Conservation (phyloP, 1,284 basidiomycete genomes). For the Rhodotorula sp. region DNA sequence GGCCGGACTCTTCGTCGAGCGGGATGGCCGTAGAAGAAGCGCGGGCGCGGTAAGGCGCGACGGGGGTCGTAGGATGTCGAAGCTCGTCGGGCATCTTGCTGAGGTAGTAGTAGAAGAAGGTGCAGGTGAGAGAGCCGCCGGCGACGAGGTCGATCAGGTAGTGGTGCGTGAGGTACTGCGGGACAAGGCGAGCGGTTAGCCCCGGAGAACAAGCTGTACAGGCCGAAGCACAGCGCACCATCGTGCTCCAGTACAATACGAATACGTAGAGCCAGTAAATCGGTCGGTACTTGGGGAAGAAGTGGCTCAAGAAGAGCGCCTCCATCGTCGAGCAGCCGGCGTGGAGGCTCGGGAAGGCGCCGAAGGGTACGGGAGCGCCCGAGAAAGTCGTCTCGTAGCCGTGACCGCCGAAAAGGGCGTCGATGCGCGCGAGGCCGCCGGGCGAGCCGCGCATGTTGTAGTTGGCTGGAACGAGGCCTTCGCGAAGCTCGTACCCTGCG, state of each 20-base stretch:
- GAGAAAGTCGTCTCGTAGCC: constrained; percentile 84
- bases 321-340: constrained; percentile 87
- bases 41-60: constrained; percentile 19
- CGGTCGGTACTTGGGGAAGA: constrained; percentile 66
- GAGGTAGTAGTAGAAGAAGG: constrained; percentile 77
- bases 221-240: constrained; percentile 53
- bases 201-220: background rate
- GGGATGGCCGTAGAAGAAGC: constrained; percentile 14
- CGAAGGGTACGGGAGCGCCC: constrained; percentile 89
- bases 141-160: constrained; percentile 96
- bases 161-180: constrained; percentile 77
- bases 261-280: constrained; percentile 73
- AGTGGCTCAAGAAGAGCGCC: constrained; percentile 89
- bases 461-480: constrained; percentile 91
- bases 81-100: constrained; percentile 37
- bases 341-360: constrained; percentile 93
- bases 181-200: background rate
- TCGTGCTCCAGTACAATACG: constrained; percentile 95
- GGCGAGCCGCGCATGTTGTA: constrained; percentile 89
- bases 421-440: constrained; percentile 89
- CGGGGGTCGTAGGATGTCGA: constrained; percentile 26
- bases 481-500: constrained; percentile 93
- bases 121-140: constrained; percentile 83
- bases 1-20: constrained; percentile 32
- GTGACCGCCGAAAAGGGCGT: constrained; percentile 74